Percentiles rank a stretch among this genome's conserved stretches.
These are phyloP conservation scores for Ulota crispa DNA, from an alignment of 225 moss, liverwort and hornwort genomes.

Conservation along the genomic window DNA sequence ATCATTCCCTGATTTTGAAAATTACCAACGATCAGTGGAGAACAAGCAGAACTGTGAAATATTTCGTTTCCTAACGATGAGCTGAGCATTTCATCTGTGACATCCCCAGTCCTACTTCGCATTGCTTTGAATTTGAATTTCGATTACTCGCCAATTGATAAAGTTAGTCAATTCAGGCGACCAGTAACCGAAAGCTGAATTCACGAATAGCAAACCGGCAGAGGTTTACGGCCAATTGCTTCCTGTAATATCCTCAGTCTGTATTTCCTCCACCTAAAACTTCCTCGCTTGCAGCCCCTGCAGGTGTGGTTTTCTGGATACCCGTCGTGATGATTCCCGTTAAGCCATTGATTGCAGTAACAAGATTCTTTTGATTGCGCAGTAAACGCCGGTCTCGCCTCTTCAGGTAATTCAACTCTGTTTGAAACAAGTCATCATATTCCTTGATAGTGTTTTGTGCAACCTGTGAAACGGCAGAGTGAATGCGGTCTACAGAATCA, in stretches of 20 bases:
- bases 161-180: not conserved
- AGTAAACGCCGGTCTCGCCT: conserved; percentile 1
- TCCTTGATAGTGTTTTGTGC: conserved; percentile 12
- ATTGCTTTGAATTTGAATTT: not conserved
- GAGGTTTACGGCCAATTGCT: not conserved
- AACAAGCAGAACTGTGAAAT: not conserved
- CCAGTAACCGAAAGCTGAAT: not conserved
- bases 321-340: conserved; percentile 17
- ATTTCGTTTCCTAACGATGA: not conserved
- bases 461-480: conserved; percentile 5
- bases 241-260: no score
- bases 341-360: conserved; percentile 15
- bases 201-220: not conserved
- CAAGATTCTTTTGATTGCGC: conserved; percentile 11
- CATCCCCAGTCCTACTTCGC: not conserved
- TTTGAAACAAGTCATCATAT: conserved; percentile 23
- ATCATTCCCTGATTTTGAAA: not conserved
- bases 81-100: not conserved
- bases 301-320: not conserved
- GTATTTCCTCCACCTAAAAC: not conserved
- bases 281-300: conserved; percentile 13
- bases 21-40: not conserved
- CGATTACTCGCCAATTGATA: not conserved
- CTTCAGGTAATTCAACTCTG: conserved; percentile 22
- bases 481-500: conserved; percentile 25